Evolutionary conservation across 108 stramenopile genomes (phyloP), one percentile per base, ranked within the genome.

Genomic region (Skeletonema potamos): DNA sequence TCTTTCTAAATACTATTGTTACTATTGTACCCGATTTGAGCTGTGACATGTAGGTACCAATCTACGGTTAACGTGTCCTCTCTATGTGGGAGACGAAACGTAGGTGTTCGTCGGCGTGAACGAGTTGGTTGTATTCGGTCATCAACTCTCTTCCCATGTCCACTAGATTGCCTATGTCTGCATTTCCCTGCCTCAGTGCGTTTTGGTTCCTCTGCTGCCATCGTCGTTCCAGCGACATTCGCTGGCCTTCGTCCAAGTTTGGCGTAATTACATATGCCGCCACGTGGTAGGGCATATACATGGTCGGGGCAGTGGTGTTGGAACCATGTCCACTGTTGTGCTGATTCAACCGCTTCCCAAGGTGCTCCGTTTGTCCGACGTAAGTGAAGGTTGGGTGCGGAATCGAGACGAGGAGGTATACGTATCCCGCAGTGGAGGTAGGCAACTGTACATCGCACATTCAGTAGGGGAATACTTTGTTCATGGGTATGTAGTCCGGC

Each of bases 261-360:
- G 39, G 39, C 39, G 39, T 39, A 39, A 39, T 39, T 13, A 56
- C 13, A 15, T 56, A 56, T 28, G 27, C 55, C 12, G 55, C 55
- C 11, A 56, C 12, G 55, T 28, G 27, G 10, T 28, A 56, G 12
- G 55, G 55, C 55, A 27, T 13, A 10, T 28, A 28, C 28, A 28
- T 28, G 10, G 55, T 15, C 9, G 55, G 55, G 10, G 55, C 55
- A 8, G 55, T 56, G 11, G 27, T 15, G 7, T 18, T 56, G 27
- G 55, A 56, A 17, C 55, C 55, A 18, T 6, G 8, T 28, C 55
- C 55, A 28, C 55, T 56, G 55, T 56, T 56, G 55, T 56, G 55
- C 13, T 56, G n/a, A 15, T 27, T 56, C 55, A 56, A 56, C 10
- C 55, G 26, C 26, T 10, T 56, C 8, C 55, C 28, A 10, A 56